Conservation (phyloP, 208 protist species). For the Wallacemonas collosoma region DNA sequence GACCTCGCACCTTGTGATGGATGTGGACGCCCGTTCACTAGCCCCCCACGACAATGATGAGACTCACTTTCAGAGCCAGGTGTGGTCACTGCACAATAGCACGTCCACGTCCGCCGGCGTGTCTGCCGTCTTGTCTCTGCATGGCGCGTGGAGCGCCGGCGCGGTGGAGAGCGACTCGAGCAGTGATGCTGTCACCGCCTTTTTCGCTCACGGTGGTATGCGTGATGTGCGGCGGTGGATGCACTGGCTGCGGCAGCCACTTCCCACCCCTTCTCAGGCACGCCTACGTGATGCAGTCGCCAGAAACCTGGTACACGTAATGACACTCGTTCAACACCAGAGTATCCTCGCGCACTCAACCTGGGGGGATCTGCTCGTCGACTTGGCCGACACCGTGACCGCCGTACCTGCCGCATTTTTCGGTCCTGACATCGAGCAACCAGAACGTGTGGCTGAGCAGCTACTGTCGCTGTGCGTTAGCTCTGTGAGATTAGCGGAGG, state of each 20-base stretch:
- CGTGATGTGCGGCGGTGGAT: slow-evolving; percentile 64
- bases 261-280: neutral
- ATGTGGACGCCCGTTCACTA: slow-evolving; percentile 11
- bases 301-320: neutral
- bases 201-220: slow-evolving; percentile 57
- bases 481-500: slow-evolving; percentile 4
- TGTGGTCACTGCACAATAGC: slow-evolving; percentile 1
- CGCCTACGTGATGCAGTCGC: neutral
- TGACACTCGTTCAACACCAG: neutral
- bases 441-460: neutral
- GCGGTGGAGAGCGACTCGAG: slow-evolving; percentile 8
- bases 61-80: slow-evolving; percentile 13
- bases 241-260: slow-evolving; percentile 13
- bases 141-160: slow-evolving; percentile 33
- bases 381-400: slow-evolving; percentile 18
- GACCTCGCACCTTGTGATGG: neutral
- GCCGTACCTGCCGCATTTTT: slow-evolving; percentile 2
- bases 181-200: slow-evolving; percentile 32
- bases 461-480: slow-evolving; percentile 30
- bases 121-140: slow-evolving; percentile 23
- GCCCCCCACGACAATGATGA: slow-evolving; percentile 6
- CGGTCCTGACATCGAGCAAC: neutral
- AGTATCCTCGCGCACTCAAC: neutral
- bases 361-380: slow-evolving; percentile 31
- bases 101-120: neutral